A percentile compares a stretch with the other conserved stretches of the same genome.
phyloP scores from a whole-genome alignment of 1,139 yeast genomes.

The Arxiozyma bovina region DNA sequence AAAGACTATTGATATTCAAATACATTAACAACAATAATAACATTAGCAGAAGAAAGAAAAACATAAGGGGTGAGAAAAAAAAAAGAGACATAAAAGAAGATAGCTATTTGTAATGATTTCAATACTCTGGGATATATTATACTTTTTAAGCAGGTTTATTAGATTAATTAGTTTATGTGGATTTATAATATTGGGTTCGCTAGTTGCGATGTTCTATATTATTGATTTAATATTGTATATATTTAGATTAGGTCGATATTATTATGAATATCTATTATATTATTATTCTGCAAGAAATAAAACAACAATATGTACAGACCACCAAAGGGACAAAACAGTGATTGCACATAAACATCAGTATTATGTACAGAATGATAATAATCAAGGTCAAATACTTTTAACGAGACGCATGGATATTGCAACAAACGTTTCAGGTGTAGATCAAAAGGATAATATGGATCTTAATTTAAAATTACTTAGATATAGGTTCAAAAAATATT shows the following conservation, averaged over 20 bases:
- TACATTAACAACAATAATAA: too few species aligned
- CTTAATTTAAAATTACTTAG: constrained; percentile 1
- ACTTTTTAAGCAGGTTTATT: not conserved
- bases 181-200: not conserved
- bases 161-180: not conserved
- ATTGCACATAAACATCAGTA: not conserved
- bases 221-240: constrained; percentile 10
- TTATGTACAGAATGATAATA: not conserved
- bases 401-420: not conserved
- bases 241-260: constrained; percentile 6
- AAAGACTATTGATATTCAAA: too few species aligned
- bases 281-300: not conserved
- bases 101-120: not conserved
- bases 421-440: not conserved
- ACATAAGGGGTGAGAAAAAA: not conserved
- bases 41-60: not conserved
- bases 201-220: constrained; percentile 7
- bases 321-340: not conserved
- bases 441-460: not conserved
- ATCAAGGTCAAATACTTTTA: not conserved
- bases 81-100: not conserved
- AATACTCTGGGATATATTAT: not conserved
- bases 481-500: not conserved
- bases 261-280: not conserved
- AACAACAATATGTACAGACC: not conserved